A percentile compares a stretch with the other conserved stretches of the same genome.
phyloP scores from a whole-genome alignment of 495 filamentous ascomycete species.

The Talaromyces proteolyticus region DNA sequence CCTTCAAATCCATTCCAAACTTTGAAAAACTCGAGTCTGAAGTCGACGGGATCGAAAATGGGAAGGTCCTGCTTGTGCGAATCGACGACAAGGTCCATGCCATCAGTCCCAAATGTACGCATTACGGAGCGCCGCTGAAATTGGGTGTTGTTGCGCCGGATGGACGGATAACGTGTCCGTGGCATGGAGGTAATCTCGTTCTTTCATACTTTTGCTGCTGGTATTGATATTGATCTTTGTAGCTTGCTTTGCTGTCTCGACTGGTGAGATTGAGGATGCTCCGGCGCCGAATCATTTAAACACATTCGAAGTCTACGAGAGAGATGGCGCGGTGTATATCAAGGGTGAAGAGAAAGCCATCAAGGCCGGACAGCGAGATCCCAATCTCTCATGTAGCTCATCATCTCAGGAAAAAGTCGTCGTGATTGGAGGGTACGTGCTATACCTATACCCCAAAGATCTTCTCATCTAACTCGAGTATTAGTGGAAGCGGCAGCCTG shows the following conservation, averaged over 20 bases:
- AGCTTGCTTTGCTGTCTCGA: slow-evolving; percentile 87
- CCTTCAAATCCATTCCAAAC: slow-evolving; percentile 59
- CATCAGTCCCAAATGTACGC: slow-evolving; percentile 81
- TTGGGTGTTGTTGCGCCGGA: slow-evolving; percentile 76
- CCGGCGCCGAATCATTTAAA: slow-evolving; percentile 78
- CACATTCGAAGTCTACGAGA: slow-evolving; percentile 74
- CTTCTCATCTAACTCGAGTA: slow-evolving; percentile 10
- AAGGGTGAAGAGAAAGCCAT: slow-evolving; percentile 74
- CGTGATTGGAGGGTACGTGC: slow-evolving; percentile 71
- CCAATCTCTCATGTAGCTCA: slow-evolving; percentile 67
- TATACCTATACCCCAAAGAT: not conserved
- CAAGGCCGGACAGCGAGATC: slow-evolving; percentile 64
- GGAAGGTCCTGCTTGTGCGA: slow-evolving; percentile 81
- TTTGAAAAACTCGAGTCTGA: slow-evolving; percentile 85
- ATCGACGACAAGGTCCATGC: slow-evolving; percentile 69
- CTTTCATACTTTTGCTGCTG: too few relatives aligned
- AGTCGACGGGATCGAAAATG: slow-evolving; percentile 79
- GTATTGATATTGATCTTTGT: slow-evolving; percentile 9
- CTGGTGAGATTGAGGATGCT: slow-evolving; percentile 93
- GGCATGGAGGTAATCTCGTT: slow-evolving; percentile 74
- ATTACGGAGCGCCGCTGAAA: slow-evolving; percentile 86
- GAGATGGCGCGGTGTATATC: slow-evolving; percentile 78
- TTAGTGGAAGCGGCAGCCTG: slow-evolving; percentile 70
- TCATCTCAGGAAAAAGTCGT: slow-evolving; percentile 65
- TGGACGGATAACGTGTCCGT: slow-evolving; percentile 84